Base-by-base conservation (phyloP, 2,329 filamentous ascomycete genomes). In the Thyridium curvatum region DNA sequence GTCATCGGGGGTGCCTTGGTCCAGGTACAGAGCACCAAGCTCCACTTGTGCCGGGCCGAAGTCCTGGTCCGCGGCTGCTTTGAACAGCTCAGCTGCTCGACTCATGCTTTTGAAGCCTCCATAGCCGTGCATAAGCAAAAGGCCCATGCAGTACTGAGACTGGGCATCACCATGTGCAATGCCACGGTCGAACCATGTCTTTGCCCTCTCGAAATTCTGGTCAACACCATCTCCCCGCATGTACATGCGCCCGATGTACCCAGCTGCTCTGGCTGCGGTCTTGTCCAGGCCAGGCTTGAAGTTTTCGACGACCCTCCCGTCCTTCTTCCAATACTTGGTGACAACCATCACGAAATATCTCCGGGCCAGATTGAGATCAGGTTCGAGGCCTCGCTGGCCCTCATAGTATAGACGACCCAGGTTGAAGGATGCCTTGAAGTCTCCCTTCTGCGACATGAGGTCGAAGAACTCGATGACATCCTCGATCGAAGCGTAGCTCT, bases 401-500 rank as follows among this genome's bases (percentile, higher is more conserved):
- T 96, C 90, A 53, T 95, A 95, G 57, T 94, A 86, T 45, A 94
- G 77, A 47, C 87, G 81, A 3, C 86, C 90, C 1, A 96, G 68
- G 45, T 86, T 90, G 52, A 90, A 89, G 1, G 87, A 91, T 1
- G 90, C 87, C 56, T 86, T 89, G 40, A 87, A 77, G 53, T 95
- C 88, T 10, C 90, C 89, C 57, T 94, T 94, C 43, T 90, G 80
- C 6, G 88, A 88, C 72, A 94, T 84, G 32, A 95, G 72, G 52
- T 95, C 87, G 48, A 95, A 70, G 51, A 95, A 98, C 57, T 98
- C 93, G 42, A 98, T 79, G 13, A 97, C 85, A 59, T 98, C 91
- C 51, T 94, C 89, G 42, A 96, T 78, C 13, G 87, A 86, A 1
- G 89, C 88, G 52, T 94, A 84, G 1, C 84, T 79, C 54, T 93